Evolutionary conservation across 345 rosid species (phyloP), one percentile per base, ranked within the genome.

Genomic region (Populus simonii): DNA sequence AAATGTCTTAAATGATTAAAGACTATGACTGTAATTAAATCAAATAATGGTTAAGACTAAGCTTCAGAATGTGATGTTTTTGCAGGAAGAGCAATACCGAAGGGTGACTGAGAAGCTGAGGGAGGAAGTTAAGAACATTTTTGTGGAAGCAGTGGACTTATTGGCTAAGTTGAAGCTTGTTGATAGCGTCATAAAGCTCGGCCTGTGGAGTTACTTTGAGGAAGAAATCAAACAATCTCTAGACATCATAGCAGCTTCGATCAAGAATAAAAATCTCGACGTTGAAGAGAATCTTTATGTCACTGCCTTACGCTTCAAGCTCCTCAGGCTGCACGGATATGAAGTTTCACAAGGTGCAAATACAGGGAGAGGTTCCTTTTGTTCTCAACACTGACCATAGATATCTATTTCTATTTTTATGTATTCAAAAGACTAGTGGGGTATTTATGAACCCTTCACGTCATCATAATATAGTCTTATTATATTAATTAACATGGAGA

Each of bases 311-410:
- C 66, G 84, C 65, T 89, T 89, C 75, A 87, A 74, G 75, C 83
- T 87, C 33, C 84, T 89, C 61, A 77, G 92, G 79, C 84, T 78
- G 66, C 83, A 89, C 16, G 86, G 88, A 39, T 78, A 81, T 68
- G 66, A 79, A 69, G 81, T 83, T 77, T 87, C 92, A 55, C 84
- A 81, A 84, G 88, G 92, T 81, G 59, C 41, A 36, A 43, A 63
- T 39, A 17, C 62, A 25, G 65, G 47, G 11, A 41, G 12, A 41
- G 47, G 17, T 38, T 20, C 20, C 20, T 49, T 16, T 49, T 1
- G 55, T 0, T 49, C 55, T 49, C 6, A 49, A 41, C 1, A 9
- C 35, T 33, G 5, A 33, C 15, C 47, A 41, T 3, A 39, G 43
- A 39, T 39, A 31, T 31, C 33, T 39, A 8, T 39, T 0, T 39